These are phyloP conservation scores for Coniosporium tulheliwenetii DNA, from an alignment of 2,329 filamentous ascomycete species.

Conservation along the genomic window DNA sequence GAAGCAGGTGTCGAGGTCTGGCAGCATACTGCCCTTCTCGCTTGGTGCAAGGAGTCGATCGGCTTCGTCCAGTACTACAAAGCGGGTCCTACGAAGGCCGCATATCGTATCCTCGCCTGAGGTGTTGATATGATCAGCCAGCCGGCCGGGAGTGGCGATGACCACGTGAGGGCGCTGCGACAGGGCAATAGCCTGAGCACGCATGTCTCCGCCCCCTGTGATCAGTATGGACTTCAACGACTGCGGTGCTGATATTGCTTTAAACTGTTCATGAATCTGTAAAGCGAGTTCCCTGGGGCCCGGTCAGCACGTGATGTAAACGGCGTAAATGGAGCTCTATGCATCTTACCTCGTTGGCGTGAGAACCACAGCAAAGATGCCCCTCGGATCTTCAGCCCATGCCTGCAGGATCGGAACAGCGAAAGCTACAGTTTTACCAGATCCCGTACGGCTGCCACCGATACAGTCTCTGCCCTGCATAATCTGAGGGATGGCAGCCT, in stretches of 20 bases:
- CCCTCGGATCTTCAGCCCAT: conserved; percentile 83
- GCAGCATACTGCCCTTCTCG: conserved; percentile 74
- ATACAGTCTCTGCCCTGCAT: conserved; percentile 86
- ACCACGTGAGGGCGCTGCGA: conserved; percentile 75
- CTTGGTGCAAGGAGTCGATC: conserved; percentile 68
- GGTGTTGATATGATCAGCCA: conserved; percentile 84
- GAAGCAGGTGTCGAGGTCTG: conserved; percentile 80
- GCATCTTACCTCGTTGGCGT: conserved; percentile 61
- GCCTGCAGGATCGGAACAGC: conserved; percentile 85
- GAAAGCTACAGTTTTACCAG: conserved; percentile 94
- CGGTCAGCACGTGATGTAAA: not conserved
- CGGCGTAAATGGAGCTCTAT: not conserved
- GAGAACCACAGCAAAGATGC: conserved; percentile 77
- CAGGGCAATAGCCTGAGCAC: conserved; percentile 71
- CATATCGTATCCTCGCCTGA: conserved; percentile 84
- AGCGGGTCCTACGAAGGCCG: conserved; percentile 62
- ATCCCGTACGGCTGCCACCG: conserved; percentile 85
- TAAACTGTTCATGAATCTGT: conserved; percentile 93
- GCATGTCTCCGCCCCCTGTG: conserved; percentile 87
- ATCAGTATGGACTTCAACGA: conserved; percentile 79
- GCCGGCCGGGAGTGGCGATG: conserved; percentile 81
- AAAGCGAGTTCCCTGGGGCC: conserved; percentile 62
- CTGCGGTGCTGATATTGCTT: conserved; percentile 77
- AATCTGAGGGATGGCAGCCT: conserved; percentile 83
- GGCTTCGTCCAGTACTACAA: conserved; percentile 90